phyloP scores from a whole-genome alignment of 768 basidiomycete species.

The Boletellus ananiceps region DNA sequence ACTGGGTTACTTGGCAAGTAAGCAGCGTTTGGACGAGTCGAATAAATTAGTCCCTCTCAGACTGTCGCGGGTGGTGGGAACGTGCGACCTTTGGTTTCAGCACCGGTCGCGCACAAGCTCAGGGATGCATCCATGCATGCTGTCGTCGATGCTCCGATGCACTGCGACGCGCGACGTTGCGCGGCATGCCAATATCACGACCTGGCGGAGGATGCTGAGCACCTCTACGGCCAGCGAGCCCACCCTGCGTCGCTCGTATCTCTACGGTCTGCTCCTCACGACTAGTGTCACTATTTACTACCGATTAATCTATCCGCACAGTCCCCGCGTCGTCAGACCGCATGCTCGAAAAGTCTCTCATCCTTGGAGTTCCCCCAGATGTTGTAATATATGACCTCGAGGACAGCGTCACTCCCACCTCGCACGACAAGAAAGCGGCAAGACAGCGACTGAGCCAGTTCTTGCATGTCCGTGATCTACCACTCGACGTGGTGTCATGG shows the following conservation, averaged over 20 bases:
- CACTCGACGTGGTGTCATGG: background rate
- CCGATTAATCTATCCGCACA: conserved; percentile 15
- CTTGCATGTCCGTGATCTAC: conserved; percentile 41
- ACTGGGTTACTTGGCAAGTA: conserved; percentile 61
- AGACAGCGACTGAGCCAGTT: conserved; percentile 52
- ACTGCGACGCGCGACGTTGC: background rate
- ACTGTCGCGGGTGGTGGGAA: background rate
- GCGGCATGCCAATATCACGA: background rate
- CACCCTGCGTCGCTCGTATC: conserved; percentile 50
- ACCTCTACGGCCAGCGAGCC: conserved; percentile 16
- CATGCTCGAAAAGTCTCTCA: conserved; percentile 78
- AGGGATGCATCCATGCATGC: background rate
- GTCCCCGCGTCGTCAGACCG: conserved; percentile 78
- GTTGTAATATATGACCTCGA: conserved; percentile 86
- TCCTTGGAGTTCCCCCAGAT: conserved; percentile 49
- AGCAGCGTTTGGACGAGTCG: background rate
- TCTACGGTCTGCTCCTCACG: conserved; percentile 42
- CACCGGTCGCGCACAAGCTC: conserved; percentile 2
- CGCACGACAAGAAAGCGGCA: conserved; percentile 55
- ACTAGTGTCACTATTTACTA: background rate
- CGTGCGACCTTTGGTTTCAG: background rate
- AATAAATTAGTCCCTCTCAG: no score
- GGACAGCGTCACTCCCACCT: conserved; percentile 70
- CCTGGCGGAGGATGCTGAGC: conserved; percentile 10
- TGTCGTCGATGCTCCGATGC: background rate